Evolutionary conservation across 345 rosid genomes (phyloP).

Genomic region (thale cress (Arabidopsis thaliana)): DNA sequence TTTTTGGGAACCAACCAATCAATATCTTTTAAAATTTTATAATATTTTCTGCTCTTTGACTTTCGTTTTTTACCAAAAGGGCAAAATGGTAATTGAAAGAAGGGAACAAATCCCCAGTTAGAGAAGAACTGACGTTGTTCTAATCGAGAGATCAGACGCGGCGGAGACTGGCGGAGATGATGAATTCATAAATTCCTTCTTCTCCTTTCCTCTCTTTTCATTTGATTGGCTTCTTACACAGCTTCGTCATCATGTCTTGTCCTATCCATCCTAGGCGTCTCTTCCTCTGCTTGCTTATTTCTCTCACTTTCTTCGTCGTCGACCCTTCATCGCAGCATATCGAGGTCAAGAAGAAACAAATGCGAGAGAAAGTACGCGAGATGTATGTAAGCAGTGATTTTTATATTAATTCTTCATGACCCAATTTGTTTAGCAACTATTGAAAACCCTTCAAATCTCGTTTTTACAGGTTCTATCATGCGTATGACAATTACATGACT

Average conservation of each 20-base stretch:
- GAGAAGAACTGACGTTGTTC: constrained; percentile 6
- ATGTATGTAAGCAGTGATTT: constrained; percentile 77
- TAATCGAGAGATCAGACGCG: constrained; percentile 26
- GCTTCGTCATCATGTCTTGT: constrained; percentile 13
- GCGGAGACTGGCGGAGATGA: not conserved
- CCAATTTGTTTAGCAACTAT: not conserved
- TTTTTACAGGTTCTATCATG: constrained; percentile 86
- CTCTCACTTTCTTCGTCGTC: constrained; percentile 48
- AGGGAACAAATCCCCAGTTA: constrained; percentile 18
- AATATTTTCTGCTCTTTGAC: no score
- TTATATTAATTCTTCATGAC: not conserved
- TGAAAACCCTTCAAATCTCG: not conserved
- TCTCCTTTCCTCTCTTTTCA: not conserved
- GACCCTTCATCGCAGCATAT: constrained; percentile 46
- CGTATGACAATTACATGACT: constrained; percentile 86
- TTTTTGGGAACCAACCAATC: no score
- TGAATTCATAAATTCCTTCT: not conserved
- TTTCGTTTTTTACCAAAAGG: not conserved
- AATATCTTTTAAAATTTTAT: no score
- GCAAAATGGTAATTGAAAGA: constrained; percentile 7
- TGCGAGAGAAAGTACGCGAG: constrained; percentile 83
- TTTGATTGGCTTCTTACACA: constrained; percentile 25
- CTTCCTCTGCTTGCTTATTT: constrained; percentile 54
- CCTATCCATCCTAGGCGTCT: constrained; percentile 25
- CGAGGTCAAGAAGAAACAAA: constrained; percentile 62